These are phyloP conservation scores for Cladosporium velox DNA, from an alignment of 2,329 filamentous ascomycete genomes.

Conservation along the genomic window DNA sequence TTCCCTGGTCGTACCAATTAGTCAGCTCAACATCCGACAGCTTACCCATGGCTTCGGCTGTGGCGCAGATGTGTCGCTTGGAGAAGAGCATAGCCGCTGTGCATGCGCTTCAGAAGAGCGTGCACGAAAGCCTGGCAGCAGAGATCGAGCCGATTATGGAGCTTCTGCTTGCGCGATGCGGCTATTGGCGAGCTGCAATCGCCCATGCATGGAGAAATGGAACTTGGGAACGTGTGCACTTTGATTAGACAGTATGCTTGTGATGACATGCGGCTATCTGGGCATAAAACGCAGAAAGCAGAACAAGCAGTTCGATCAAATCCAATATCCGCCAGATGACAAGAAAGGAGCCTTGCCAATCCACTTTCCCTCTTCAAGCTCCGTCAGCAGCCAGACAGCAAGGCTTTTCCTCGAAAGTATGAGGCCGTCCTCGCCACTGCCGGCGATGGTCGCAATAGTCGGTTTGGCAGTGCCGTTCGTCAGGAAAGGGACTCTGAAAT, in stretches of 20 bases:
- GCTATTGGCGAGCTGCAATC: neutral
- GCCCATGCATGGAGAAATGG: neutral
- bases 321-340: neutral
- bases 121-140: slow-evolving; percentile 7
- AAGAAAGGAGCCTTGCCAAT: neutral
- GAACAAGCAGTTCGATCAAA: neutral
- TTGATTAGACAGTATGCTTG: neutral
- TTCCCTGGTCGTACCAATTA: slow-evolving; percentile 31
- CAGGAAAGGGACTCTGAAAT: neutral
- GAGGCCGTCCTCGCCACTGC: neutral
- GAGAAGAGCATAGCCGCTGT: slow-evolving; percentile 5
- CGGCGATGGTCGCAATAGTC: neutral
- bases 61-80: neutral
- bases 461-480: neutral
- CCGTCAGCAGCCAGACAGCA: neutral
- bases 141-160: slow-evolving; percentile 4
- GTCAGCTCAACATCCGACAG: neutral
- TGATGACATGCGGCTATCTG: neutral
- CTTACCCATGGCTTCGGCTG: neutral
- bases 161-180: neutral
- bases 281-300: neutral
- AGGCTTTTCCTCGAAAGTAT: neutral
- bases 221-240: neutral
- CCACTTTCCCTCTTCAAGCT: neutral
- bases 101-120: neutral